A percentile compares a stretch with the other conserved stretches of the same genome.
phyloP scores from a whole-genome alignment of 2,329 filamentous ascomycete species.

The Neoarthrinium moseri region DNA sequence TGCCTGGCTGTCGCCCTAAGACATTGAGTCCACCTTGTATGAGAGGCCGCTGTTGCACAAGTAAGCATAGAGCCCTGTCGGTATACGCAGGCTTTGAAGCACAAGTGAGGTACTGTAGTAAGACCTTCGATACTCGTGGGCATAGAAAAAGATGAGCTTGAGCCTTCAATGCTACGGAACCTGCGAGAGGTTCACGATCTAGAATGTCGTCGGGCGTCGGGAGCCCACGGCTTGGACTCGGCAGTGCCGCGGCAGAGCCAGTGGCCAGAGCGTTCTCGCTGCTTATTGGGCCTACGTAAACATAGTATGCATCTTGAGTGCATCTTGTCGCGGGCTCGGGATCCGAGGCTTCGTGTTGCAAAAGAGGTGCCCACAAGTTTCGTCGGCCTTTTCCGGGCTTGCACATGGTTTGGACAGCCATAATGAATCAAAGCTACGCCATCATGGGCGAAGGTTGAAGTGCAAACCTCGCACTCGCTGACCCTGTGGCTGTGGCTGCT shows the following conservation, averaged over 20 bases:
- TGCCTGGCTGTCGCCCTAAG: too few relatives aligned
- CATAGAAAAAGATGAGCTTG: neutral
- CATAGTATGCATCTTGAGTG: neutral
- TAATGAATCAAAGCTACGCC: too few relatives aligned
- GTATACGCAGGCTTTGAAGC: neutral
- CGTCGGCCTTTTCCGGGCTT: too few relatives aligned
- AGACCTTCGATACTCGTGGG: neutral
- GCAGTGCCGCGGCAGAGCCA: neutral
- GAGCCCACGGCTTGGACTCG: neutral
- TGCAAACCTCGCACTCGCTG: neutral
- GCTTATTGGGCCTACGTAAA: conserved; percentile 2
- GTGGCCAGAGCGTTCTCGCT: conserved; percentile 7
- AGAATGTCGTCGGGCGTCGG: too few relatives aligned
- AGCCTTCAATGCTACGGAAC: neutral
- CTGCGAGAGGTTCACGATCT: neutral
- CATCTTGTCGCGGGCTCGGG: neutral
- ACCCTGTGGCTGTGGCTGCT: too few relatives aligned
- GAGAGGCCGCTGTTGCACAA: too few relatives aligned
- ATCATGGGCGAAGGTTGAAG: neutral
- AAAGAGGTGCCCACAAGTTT: neutral
- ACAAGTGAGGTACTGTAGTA: neutral
- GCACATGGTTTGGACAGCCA: too few relatives aligned
- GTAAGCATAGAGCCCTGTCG: too few relatives aligned
- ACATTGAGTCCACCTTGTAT: too few relatives aligned
- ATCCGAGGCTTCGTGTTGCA: neutral